Evolutionary conservation across 768 basidiomycete species (phyloP).

Genomic region (Phaeotremella skinneri): DNA sequence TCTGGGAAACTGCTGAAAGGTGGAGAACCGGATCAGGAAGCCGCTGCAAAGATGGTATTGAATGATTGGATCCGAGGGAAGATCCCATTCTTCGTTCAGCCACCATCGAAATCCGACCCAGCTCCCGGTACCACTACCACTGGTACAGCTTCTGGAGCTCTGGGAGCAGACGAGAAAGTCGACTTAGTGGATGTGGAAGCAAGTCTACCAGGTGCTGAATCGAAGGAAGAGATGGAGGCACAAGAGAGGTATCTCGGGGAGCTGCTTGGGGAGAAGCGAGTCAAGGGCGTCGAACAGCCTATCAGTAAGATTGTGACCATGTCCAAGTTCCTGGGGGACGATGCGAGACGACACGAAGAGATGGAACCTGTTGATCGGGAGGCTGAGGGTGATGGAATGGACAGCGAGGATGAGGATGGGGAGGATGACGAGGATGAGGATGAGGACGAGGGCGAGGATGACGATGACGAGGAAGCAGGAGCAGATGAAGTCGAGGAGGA

Average conservation of each 20-base stretch:
- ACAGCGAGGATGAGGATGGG: constrained; percentile 42
- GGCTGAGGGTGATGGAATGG: constrained; percentile 41
- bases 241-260: constrained; percentile 60
- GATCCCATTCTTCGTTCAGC: constrained; percentile 92
- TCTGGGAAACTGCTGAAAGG: constrained; percentile 88
- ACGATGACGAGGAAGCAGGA: constrained; percentile 53
- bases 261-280: constrained; percentile 54
- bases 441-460: constrained; percentile 47
- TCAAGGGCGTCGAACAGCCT: constrained; percentile 75
- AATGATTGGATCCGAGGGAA: constrained; percentile 97
- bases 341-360: constrained; percentile 66
- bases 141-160: constrained; percentile 14
- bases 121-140: not conserved
- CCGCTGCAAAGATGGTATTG: constrained; percentile 89
- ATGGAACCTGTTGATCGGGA: constrained; percentile 29
- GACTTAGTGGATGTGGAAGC: constrained; percentile 25
- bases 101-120: constrained; percentile 63
- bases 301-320: constrained; percentile 83
- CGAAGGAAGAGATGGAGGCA: constrained; percentile 55
- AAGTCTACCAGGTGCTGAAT: constrained; percentile 22
- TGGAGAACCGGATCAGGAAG: constrained; percentile 88
- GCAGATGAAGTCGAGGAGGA: constrained; percentile 49
- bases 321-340: constrained; percentile 80
- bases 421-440: constrained; percentile 33
- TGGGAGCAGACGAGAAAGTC: not conserved